Evolutionary conservation across 331 rosid species (phyloP).

Genomic region (Quercus lobata): DNA sequence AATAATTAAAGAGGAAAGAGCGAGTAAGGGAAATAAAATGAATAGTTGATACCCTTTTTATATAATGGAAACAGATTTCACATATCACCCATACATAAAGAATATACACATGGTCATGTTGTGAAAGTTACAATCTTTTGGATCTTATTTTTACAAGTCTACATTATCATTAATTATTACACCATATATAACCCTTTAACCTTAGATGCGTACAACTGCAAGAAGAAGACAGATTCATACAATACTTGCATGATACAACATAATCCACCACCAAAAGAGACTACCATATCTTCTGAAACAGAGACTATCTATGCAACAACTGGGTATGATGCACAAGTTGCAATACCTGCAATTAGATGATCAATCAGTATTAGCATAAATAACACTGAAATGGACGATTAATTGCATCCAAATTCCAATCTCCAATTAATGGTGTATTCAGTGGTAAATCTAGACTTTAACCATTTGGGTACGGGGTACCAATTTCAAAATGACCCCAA

Average conservation of each 20-base stretch:
- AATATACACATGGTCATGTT: conserved; percentile 13
- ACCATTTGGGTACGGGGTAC: background rate
- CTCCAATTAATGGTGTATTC: background rate
- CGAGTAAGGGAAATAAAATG: no score
- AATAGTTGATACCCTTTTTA: no score
- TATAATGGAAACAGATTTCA: background rate
- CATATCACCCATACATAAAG: background rate
- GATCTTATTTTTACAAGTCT: conserved; percentile 39
- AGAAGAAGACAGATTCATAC: background rate
- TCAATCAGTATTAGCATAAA: conserved; percentile 6
- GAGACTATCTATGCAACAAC: conserved; percentile 39
- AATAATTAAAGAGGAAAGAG: no score
- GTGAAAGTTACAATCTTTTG: background rate
- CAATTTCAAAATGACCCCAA: background rate
- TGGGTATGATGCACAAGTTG: conserved; percentile 98
- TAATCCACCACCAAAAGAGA: conserved; percentile 11
- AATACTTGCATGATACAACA: background rate
- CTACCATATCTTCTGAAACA: conserved; percentile 4
- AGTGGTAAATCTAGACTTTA: background rate
- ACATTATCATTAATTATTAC: conserved; percentile 1
- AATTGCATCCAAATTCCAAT: no score
- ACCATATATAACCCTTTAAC: conserved; percentile 4
- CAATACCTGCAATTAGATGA: conserved; percentile 55
- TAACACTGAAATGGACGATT: no score
- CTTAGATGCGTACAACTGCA: conserved; percentile 1